Evolutionary conservation across 2,329 filamentous ascomycete species (phyloP), one percentile per base, ranked within the genome.

Genomic region (Botrytis galanthina): DNA sequence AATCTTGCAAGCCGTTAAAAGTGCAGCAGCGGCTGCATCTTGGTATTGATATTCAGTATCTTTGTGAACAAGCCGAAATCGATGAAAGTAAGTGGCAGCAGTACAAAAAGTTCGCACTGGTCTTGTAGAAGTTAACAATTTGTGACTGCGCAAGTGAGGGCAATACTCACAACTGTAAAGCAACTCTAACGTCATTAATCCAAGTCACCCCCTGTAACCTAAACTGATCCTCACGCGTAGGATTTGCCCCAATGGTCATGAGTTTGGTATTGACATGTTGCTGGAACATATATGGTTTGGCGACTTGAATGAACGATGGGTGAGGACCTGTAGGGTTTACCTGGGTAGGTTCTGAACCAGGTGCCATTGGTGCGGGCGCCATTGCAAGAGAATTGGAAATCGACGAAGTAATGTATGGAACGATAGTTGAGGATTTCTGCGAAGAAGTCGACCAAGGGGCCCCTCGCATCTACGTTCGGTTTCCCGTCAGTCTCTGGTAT

Each of bases 1-100:
- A 63, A 97, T 94, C 84, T 99, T 99, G 86, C 95, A 98, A 3
- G 95, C 95, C 4, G 95, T 93, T 80, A 98, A 95, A 14, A 99
- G 85, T 37, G 94, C 92, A 1, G 96, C 94, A 10, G 96, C 89
- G 0, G 95, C 94, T 2, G 94, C 95, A 81, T 98, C 95, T 82
- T 93, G 83, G 76, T 91, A 94, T 81, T 92, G 93, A 82, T 97
- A 97, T 79, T 97, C 94, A 76, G 86, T 90, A 78, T 95, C 93
- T n/a, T 91, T 88, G 80, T 97, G 94, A 63, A 92, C 89, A 70
- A 98, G 87, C 46, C 95, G 91, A 81, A 98, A 98, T 78, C 94
- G 94, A 85, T 98, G 95, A 81, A 95, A 99, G 82, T 97, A 97
- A 26, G 93, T 91, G 76, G 92, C 94, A 0, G 96, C 96, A 0